These are phyloP conservation scores for Coniophora puteana DNA, from an alignment of 1,284 basidiomycete genomes.

Conservation along the genomic window DNA sequence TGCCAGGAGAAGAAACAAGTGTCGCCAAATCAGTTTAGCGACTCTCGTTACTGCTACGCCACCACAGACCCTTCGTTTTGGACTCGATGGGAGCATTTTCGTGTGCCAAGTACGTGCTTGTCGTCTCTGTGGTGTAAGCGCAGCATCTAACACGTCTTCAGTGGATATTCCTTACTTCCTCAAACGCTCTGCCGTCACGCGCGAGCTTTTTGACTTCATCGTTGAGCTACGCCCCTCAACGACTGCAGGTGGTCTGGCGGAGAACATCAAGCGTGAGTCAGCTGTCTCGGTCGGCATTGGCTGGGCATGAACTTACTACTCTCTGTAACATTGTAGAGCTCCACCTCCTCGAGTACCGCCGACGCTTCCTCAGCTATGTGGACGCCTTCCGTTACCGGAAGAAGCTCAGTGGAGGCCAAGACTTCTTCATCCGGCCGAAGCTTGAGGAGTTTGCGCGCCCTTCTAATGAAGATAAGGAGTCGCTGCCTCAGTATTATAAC, in stretches of 20 bases:
- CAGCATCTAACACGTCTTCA: background rate
- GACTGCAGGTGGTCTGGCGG: conserved; percentile 3
- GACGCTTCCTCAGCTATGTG: conserved; percentile 1
- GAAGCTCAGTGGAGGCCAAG: background rate
- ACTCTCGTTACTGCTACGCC: conserved; percentile 11
- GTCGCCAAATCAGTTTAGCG: background rate
- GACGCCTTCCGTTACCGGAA: background rate
- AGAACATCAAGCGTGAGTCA: conserved; percentile 2
- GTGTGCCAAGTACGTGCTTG: conserved; percentile 14
- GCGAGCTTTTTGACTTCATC: conserved; percentile 5
- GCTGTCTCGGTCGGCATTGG: background rate
- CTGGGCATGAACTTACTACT: background rate
- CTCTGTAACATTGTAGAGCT: conserved; percentile 1
- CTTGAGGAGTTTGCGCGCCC: background rate
- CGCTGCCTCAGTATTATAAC: background rate
- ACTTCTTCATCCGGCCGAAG: background rate
- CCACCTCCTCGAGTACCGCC: conserved; percentile 6
- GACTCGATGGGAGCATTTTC: conserved; percentile 16
- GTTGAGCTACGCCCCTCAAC: conserved; percentile 4
- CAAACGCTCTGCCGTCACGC: conserved; percentile 1
- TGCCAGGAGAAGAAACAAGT: conserved; percentile 9
- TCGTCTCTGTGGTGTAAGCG: background rate
- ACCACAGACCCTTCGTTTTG: conserved; percentile 15
- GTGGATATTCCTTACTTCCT: conserved; percentile 7
- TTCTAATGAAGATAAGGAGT: background rate